phyloP scores from a whole-genome alignment of 768 basidiomycete species.

The Amanita polypyramis region DNA sequence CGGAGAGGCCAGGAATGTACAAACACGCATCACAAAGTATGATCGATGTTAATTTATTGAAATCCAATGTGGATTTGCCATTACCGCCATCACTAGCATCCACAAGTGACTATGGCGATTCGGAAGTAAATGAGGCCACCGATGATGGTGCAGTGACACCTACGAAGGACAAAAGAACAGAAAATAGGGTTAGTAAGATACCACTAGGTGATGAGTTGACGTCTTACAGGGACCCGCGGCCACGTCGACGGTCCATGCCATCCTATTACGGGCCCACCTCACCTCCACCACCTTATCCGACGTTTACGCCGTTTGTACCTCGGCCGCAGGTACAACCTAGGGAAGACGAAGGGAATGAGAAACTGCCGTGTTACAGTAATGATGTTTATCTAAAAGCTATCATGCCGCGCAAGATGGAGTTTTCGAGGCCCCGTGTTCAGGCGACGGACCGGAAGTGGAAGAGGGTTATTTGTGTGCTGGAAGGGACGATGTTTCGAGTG shows the following conservation, averaged over 20 bases:
- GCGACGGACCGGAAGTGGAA: constrained; percentile 91
- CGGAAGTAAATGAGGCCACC: background rate
- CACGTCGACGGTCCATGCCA: constrained; percentile 59
- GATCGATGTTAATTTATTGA: constrained; percentile 37
- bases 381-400: constrained; percentile 68
- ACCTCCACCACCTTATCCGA: constrained; percentile 62
- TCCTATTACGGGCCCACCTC: constrained; percentile 44
- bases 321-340: constrained; percentile 30
- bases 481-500: constrained; percentile 83
- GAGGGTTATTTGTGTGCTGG: constrained; percentile 75
- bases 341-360: constrained; percentile 82
- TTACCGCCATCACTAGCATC: background rate
- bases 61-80: constrained; percentile 19
- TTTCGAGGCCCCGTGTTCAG: constrained; percentile 73
- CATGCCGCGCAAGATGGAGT: constrained; percentile 92
- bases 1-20: constrained; percentile 33
- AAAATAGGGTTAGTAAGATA: constrained; percentile 21
- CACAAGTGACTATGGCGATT: constrained; percentile 13
- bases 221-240: constrained; percentile 29
- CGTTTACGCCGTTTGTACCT: constrained; percentile 15
- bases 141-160: constrained; percentile 4
- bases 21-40: constrained; percentile 56
- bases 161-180: constrained; percentile 9
- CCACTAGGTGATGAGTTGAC: constrained; percentile 23
- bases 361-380: constrained; percentile 76